A percentile compares a stretch with the other conserved stretches of the same genome.
phyloP scores from a whole-genome alignment of 116 monocot genomes.

The Cymodocea nodosa region DNA sequence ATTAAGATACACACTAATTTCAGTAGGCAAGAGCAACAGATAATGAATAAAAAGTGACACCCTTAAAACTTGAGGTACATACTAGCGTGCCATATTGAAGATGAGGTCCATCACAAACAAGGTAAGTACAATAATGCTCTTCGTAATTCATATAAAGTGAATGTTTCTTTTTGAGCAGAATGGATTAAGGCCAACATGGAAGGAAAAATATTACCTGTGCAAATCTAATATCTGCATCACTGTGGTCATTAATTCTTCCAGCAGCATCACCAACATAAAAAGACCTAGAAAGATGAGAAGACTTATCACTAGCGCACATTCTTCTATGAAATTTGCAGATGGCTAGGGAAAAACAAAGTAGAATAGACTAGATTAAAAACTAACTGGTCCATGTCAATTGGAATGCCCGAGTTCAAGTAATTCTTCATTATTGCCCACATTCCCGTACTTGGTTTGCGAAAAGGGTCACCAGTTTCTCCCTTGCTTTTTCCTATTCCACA shows the following conservation, averaged over 20 bases:
- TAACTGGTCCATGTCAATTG: constrained; percentile 75
- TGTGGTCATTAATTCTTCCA: constrained; percentile 77
- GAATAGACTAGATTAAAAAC: constrained; percentile 1
- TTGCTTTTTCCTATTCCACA: constrained; percentile 59
- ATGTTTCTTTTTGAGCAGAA: neutral
- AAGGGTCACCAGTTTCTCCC: constrained; percentile 47
- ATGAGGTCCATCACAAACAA: too few species aligned
- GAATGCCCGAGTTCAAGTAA: constrained; percentile 79
- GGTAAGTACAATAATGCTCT: too few species aligned
- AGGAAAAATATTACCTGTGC: constrained; percentile 40
- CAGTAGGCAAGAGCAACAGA: too few species aligned
- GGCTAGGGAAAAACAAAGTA: neutral
- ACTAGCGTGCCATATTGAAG: too few species aligned
- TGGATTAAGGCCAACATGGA: neutral
- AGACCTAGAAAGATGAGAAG: constrained; percentile 30
- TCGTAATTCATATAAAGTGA: too few species aligned
- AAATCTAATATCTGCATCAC: constrained; percentile 92
- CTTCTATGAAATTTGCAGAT: too few species aligned
- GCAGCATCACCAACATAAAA: constrained; percentile 99
- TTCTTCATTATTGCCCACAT: constrained; percentile 80
- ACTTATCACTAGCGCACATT: neutral
- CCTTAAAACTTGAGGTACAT: too few species aligned
- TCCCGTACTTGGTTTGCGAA: constrained; percentile 79
- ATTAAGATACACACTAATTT: too few species aligned
- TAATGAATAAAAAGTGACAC: too few species aligned